Percentiles rank a stretch among this genome's conserved stretches.
Conservation (phyloP, 257 asterid species). For the Verbascum thapsus region DNA sequence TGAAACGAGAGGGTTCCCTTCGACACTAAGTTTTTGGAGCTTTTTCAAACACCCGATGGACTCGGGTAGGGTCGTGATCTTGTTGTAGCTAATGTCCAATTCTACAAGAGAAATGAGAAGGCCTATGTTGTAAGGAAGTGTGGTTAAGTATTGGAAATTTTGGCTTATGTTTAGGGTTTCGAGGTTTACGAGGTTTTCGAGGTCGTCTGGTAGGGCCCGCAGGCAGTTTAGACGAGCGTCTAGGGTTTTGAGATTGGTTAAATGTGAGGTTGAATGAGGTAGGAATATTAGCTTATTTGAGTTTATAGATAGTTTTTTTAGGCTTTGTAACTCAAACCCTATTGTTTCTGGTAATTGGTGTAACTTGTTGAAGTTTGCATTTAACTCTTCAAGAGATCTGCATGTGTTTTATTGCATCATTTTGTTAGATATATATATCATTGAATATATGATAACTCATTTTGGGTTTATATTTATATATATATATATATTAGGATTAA, state of each 20-base stretch:
- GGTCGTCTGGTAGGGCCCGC: constrained; percentile 76
- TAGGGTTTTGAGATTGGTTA: constrained; percentile 65
- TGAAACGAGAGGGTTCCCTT: constrained; percentile 74
- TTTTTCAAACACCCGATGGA: constrained; percentile 81
- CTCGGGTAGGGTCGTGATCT: constrained; percentile 57
- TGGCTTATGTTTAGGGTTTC: constrained; percentile 76
- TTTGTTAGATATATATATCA: neutral
- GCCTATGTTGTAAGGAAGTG: constrained; percentile 78
- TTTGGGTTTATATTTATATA: too few species aligned
- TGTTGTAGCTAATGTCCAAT: constrained; percentile 84
- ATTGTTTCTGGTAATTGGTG: constrained; percentile 70
- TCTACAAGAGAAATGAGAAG: constrained; percentile 75
- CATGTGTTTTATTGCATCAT: neutral
- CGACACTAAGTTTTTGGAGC: constrained; percentile 71
- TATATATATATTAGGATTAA: too few species aligned
- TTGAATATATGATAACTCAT: too few species aligned
- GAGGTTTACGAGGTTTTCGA: constrained; percentile 77
- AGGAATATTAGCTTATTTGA: constrained; percentile 75
- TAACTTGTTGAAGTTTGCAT: constrained; percentile 80
- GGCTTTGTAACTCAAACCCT: constrained; percentile 74
- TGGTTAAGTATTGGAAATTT: constrained; percentile 67
- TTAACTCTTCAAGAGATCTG: constrained; percentile 80
- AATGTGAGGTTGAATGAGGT: constrained; percentile 77
- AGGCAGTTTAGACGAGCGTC: constrained; percentile 90
- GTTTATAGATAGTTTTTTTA: constrained; percentile 65